Conservation (phyloP, 2,329 filamentous ascomycete genomes). For the Sporothrix mexicana region DNA sequence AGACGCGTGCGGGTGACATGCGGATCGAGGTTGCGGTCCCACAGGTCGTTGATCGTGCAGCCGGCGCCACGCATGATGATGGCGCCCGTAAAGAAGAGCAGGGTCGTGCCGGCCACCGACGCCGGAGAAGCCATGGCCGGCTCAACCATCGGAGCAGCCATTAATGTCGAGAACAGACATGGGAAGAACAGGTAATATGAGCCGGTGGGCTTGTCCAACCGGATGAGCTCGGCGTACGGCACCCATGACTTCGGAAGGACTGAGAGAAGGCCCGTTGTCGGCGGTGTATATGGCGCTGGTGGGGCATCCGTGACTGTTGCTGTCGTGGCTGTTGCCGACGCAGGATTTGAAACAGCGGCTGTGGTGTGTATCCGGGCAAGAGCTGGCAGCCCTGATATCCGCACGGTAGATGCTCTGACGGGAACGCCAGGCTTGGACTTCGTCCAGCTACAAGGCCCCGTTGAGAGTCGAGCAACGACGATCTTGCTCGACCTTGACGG, state of each 20-base stretch:
- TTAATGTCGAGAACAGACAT: constrained; percentile 81
- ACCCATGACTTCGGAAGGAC: constrained; percentile 71
- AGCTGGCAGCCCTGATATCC: constrained; percentile 18
- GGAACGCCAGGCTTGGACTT: neutral
- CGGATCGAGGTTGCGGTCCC: constrained; percentile 86
- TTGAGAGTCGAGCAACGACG: constrained; percentile 19
- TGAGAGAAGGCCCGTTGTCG: constrained; percentile 73
- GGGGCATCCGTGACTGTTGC: constrained; percentile 26
- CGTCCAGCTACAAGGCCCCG: neutral
- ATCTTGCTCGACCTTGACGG: neutral
- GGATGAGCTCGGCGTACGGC: constrained; percentile 81
- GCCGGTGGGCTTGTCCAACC: constrained; percentile 80
- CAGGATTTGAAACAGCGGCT: neutral
- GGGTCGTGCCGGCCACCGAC: constrained; percentile 66
- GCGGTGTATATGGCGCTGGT: constrained; percentile 62
- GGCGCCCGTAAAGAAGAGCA: constrained; percentile 76
- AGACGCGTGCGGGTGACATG: constrained; percentile 76
- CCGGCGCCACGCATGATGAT: constrained; percentile 86
- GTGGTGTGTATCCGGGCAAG: constrained; percentile 29
- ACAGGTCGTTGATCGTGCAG: constrained; percentile 88
- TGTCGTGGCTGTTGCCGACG: neutral
- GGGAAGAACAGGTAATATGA: constrained; percentile 87
- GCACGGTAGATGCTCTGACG: constrained; percentile 14
- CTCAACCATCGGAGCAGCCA: constrained; percentile 72
- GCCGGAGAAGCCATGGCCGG: constrained; percentile 63